Evolutionary conservation across 768 basidiomycete species (phyloP), one percentile per base, ranked within the genome.

Genomic region (Tricholoma matsutake): DNA sequence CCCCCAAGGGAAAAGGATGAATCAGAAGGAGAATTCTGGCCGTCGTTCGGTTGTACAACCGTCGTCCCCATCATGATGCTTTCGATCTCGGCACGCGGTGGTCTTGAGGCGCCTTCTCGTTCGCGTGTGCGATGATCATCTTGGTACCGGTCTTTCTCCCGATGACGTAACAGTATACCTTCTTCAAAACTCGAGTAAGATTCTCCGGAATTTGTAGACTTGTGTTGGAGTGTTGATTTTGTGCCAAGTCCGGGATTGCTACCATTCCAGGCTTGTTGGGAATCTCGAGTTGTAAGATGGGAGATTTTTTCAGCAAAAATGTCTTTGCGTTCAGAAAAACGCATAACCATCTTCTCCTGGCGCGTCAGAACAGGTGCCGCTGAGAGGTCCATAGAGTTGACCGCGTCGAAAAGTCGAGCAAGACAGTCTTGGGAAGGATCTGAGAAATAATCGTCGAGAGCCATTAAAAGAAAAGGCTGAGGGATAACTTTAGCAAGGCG

Each of bases 361-460:
- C 92, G 86, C 4, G 87, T 88, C 47, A 99, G 78, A 4, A 78
- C 72, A 2, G 97, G 97, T 25, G 91, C 86, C 8, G 80, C 82
- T n/a, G 87, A 82, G 18, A 93, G 78, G 68, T 96, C 86, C 84
- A 98, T 93, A 6, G 91, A 86, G 71, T 98, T 98, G 63, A 98
- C 88, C 4, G 95, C 87, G 65, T 96, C 92, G 71, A 94, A 98
- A 3, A 99, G 81, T 2, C 91, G 87, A 2, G 91, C 86, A 13
- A 99, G 86, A 67, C 94, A 92, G 65, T 93, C 92, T 70, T 96
- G 87, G 0, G 94, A 94, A 0, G 96, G 95, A 63, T 89, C 83
- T 25, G 83, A 78, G 73, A 96, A 94, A 76, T 98, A 99, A 73
- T 98, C 94, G 70, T 98, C 94, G 51, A 99, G 82, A 4, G 96